phyloP scores from a whole-genome alignment of 2,329 filamentous ascomycete species.

The Aspergillus versicolor region DNA sequence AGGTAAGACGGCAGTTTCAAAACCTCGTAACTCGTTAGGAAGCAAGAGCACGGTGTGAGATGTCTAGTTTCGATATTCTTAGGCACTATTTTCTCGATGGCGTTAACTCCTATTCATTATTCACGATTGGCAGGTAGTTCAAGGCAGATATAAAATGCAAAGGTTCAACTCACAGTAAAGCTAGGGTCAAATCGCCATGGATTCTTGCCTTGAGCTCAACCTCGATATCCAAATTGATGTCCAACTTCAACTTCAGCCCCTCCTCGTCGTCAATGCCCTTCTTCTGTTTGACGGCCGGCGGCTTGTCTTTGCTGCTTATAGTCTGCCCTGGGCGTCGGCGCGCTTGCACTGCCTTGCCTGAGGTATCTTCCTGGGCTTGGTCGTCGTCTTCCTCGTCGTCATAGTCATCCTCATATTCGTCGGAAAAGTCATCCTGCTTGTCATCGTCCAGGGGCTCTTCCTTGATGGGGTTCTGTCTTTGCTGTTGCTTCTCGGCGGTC shows the following conservation, averaged over 20 bases:
- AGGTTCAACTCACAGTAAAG: conserved; percentile 40
- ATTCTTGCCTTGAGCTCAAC: conserved; percentile 65
- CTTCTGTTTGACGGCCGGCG: conserved; percentile 15
- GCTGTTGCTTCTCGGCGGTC: conserved; percentile 30
- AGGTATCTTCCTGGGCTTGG: conserved; percentile 31
- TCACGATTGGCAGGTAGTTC: conserved; percentile 1
- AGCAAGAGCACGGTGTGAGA: not conserved
- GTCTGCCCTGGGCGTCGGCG: conserved; percentile 19
- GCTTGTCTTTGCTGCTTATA: conserved; percentile 15
- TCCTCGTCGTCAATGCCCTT: conserved; percentile 34
- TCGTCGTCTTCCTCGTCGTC: conserved; percentile 36
- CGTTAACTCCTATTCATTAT: conserved; percentile 8
- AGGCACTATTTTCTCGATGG: conserved; percentile 1
- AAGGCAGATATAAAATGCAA: not conserved
- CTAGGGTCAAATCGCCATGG: conserved; percentile 62
- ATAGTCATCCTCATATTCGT: conserved; percentile 29
- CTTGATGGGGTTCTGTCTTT: conserved; percentile 27
- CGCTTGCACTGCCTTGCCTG: conserved; percentile 28
- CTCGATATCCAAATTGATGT: conserved; percentile 63
- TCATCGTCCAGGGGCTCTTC: conserved; percentile 21
- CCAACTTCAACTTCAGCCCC: conserved; percentile 56
- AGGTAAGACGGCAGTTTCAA: not conserved
- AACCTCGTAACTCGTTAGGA: conserved; percentile 3
- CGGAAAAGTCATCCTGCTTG: conserved; percentile 18
- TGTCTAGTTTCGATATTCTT: not conserved